Base-by-base conservation (phyloP, 164 flowering plant genomes). In the Saururus chinensis region DNA sequence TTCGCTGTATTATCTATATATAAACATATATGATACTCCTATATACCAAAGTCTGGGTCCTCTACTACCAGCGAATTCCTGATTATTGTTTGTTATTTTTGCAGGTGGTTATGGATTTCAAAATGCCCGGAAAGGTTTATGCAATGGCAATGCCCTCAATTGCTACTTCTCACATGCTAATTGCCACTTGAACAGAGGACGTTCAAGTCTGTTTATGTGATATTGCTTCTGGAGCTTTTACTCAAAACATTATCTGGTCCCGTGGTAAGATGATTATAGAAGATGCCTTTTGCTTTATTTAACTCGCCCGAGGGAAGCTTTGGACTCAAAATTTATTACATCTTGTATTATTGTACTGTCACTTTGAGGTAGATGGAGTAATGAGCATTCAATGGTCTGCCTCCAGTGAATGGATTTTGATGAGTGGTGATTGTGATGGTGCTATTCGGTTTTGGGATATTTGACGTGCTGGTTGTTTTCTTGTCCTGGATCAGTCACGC, bases 371-470 rank as follows among this genome's bases (percentile, higher is more conserved):
- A 93, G 99, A 85, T 78, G 97, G 99, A 63, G 82, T 93, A 57
- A 88, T 90, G 97, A 42, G 91, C 12, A 79, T 85, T 53, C 95
- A 93, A 73, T 93, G 99, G 99, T 90, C 99, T 42, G 78, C 74
- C 48, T 88, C 99, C 42, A 90, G 85, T 77, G 99, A 93, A 76
- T 93, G 96, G 96, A 84, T 93, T 73, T 74, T 93, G 70, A 65
- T 83, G 41, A 93, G 96, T 5, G 99, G 99, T 9, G 97, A 97
- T 49, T 85, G 92, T 78, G 97, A 93, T 77, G 99, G 99, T 67
- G 99, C 99, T 12, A 88, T 93, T 69, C 95, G 99, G 20, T 90
- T 90, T 77, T 93, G 99, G 99, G 99, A 93, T 75, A 93, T 93
- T 41, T 83, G 99, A 74, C 87, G 91, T 20, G 96, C 96, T 64